Evolutionary conservation across 805 yeast genomes (phyloP).

Genomic region (Suhomyces sp.): DNA sequence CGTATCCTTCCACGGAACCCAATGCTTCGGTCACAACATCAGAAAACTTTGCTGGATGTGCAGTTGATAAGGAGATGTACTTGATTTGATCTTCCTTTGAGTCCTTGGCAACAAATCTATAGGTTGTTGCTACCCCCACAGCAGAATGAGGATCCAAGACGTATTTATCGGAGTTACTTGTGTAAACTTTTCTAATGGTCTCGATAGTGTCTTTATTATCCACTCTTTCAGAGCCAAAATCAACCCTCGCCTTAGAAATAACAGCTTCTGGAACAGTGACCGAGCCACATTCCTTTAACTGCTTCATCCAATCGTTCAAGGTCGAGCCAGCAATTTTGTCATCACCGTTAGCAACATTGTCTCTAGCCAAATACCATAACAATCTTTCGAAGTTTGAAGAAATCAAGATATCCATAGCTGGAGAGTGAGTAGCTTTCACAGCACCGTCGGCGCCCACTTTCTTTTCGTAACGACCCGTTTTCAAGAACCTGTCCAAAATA

Average conservation of each 20-base stretch:
- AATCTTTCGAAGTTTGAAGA: slow-evolving; percentile 96
- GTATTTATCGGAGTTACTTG: slow-evolving; percentile 60
- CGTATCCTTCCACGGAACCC: slow-evolving; percentile 62
- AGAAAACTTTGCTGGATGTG: slow-evolving; percentile 98
- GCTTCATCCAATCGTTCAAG: slow-evolving; percentile 72
- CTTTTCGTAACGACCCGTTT: slow-evolving; percentile 83
- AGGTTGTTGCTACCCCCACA: slow-evolving; percentile 83
- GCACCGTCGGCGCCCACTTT: slow-evolving; percentile 38
- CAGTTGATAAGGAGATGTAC: slow-evolving; percentile 85
- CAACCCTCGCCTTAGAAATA: slow-evolving; percentile 61
- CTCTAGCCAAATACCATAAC: slow-evolving; percentile 88
- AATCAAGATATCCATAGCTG: slow-evolving; percentile 97
- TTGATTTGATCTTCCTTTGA: slow-evolving; percentile 40
- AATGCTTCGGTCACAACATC: slow-evolving; percentile 91
- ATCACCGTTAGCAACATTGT: slow-evolving; percentile 53
- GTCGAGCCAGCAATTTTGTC: slow-evolving; percentile 70
- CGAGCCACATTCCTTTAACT: slow-evolving; percentile 73
- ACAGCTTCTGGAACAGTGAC: slow-evolving; percentile 69
- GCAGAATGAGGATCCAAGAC: slow-evolving; percentile 96
- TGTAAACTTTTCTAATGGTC: slow-evolving; percentile 73
- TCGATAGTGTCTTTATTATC: slow-evolving; percentile 73
- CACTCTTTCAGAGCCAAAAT: slow-evolving; percentile 79
- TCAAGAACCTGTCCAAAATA: slow-evolving; percentile 88
- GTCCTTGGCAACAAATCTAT: slow-evolving; percentile 55
- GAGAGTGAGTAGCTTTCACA: slow-evolving; percentile 88